phyloP scores from a whole-genome alignment of 371 early-diverging fungal genomes.

The Mortierella sp. region DNA sequence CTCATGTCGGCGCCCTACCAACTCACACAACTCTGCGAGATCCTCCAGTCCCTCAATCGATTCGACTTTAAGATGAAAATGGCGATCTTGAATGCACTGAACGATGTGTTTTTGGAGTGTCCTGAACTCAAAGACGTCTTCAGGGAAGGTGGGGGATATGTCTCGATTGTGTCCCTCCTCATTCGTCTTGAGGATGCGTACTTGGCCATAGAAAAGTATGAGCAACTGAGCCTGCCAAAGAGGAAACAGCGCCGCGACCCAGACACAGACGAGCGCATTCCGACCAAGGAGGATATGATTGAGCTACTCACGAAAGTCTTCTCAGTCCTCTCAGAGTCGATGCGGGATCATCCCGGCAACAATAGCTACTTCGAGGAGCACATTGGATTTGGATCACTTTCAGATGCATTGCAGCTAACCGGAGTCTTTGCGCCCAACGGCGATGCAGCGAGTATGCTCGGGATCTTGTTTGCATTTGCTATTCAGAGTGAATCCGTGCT shows the following conservation, averaged over 20 bases:
- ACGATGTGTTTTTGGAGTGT: constrained; percentile 62
- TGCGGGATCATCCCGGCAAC: constrained; percentile 68
- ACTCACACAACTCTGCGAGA: constrained; percentile 71
- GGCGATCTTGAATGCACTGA: constrained; percentile 66
- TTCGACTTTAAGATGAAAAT: constrained; percentile 68
- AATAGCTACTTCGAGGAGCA: constrained; percentile 64
- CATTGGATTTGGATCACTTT: constrained; percentile 67
- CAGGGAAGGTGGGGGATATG: constrained; percentile 72
- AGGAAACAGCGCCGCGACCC: constrained; percentile 39
- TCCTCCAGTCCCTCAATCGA: constrained; percentile 66
- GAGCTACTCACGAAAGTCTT: constrained; percentile 63
- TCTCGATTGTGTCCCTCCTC: constrained; percentile 71
- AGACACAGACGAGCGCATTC: constrained; percentile 43
- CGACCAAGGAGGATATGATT: constrained; percentile 53
- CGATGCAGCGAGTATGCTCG: constrained; percentile 61
- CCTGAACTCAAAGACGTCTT: constrained; percentile 66
- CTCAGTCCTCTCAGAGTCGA: constrained; percentile 66
- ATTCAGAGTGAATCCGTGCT: constrained; percentile 61
- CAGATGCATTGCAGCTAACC: constrained; percentile 71
- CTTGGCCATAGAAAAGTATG: constrained; percentile 40
- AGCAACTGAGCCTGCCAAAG: constrained; percentile 30
- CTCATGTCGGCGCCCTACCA: constrained; percentile 56
- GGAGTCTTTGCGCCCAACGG: constrained; percentile 61
- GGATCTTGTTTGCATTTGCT: constrained; percentile 72
- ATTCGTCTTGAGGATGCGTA: constrained; percentile 72